Evolutionary conservation across 306 rosid species (phyloP).

Genomic region (Casuarina glauca): DNA sequence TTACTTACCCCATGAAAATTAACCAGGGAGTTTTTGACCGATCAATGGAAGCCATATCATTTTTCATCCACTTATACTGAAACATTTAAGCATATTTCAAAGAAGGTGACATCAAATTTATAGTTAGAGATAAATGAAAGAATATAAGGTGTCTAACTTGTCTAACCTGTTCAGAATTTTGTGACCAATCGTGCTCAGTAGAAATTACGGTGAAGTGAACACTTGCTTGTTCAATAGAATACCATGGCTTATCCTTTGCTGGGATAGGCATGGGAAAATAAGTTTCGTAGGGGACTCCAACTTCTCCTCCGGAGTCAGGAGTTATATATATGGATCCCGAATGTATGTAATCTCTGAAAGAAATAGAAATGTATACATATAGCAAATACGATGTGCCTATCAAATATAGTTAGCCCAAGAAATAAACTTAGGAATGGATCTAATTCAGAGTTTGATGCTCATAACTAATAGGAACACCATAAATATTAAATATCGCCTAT

Average conservation of each 20-base stretch:
- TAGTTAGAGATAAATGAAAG: neutral
- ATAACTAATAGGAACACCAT: too few species aligned
- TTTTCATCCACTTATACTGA: constrained; percentile 77
- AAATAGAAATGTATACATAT: neutral
- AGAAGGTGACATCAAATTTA: constrained; percentile 12
- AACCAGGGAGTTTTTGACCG: constrained; percentile 83
- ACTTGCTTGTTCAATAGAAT: constrained; percentile 78
- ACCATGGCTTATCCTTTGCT: constrained; percentile 88
- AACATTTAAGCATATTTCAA: constrained; percentile 12
- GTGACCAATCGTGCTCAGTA: constrained; percentile 75
- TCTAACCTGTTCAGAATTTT: constrained; percentile 69
- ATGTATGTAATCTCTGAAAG: constrained; percentile 58
- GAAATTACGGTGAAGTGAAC: constrained; percentile 79
- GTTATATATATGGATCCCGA: constrained; percentile 57
- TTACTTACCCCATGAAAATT: constrained; percentile 69
- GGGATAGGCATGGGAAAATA: constrained; percentile 79
- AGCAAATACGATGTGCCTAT: neutral
- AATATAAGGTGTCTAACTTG: constrained; percentile 1
- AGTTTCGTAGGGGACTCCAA: constrained; percentile 87
- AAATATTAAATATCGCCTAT: too few species aligned
- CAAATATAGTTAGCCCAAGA: too few species aligned
- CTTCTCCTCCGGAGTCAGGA: constrained; percentile 94
- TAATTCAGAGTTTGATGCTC: neutral
- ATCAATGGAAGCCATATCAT: constrained; percentile 79
- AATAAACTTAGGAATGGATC: too few species aligned